These are phyloP conservation scores for Lathyrus oleraceus DNA, from an alignment of 306 rosid genomes.

Conservation along the genomic window DNA sequence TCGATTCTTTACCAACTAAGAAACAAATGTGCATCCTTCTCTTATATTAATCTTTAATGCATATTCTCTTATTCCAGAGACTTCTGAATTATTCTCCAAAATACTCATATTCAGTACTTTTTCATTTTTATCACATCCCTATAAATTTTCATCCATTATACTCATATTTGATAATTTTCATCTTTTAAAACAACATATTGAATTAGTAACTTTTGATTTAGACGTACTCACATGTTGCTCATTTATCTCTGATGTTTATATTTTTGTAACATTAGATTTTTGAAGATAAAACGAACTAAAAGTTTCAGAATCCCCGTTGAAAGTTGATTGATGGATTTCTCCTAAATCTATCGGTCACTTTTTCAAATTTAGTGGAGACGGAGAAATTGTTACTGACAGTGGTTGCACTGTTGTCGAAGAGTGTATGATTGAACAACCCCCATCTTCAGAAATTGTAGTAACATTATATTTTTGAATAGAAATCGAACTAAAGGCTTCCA, in stretches of 20 bases:
- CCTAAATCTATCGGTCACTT: neutral
- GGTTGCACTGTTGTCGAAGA: neutral
- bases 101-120: neutral
- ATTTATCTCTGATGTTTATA: neutral
- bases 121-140: no score
- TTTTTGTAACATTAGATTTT: neutral
- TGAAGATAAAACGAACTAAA: no score
- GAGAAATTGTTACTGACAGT: neutral
- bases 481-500: no score
- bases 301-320: neutral
- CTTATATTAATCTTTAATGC: neutral
- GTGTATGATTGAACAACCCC: neutral
- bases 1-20: neutral
- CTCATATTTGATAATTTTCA: neutral
- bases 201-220: neutral
- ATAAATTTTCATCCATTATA: no score
- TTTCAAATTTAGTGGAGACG: neutral
- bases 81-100: neutral
- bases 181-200: neutral
- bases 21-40: neutral
- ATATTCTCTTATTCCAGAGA: neutral
- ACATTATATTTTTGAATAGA: no score
- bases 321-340: neutral
- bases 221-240: neutral
- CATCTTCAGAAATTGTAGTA: neutral